These are phyloP conservation scores for Botrytis fabae DNA, from an alignment of 2,329 filamentous ascomycete genomes.

Conservation along the genomic window DNA sequence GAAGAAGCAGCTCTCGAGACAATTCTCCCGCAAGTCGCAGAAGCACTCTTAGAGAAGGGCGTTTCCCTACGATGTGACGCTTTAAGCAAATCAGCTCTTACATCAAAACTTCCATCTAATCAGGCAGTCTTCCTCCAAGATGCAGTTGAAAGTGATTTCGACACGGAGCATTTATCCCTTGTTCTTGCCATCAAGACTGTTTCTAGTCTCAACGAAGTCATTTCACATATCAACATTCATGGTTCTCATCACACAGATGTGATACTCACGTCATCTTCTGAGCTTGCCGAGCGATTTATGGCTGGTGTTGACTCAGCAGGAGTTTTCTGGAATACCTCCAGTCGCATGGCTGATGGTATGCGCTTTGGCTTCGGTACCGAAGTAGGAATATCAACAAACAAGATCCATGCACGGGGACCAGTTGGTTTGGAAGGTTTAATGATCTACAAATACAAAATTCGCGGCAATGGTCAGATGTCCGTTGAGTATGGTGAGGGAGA, in stretches of 20 bases:
- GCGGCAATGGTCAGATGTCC: slow-evolving; percentile 80
- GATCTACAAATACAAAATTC: slow-evolving; percentile 95
- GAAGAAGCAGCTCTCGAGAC: slow-evolving; percentile 68
- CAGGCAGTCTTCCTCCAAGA: slow-evolving; percentile 57
- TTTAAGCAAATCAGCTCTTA: slow-evolving; percentile 63
- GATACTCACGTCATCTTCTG: slow-evolving; percentile 72
- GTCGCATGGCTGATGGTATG: slow-evolving; percentile 93
- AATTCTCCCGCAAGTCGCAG: slow-evolving; percentile 70
- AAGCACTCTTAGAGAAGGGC: slow-evolving; percentile 71
- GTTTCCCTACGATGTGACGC: slow-evolving; percentile 82
- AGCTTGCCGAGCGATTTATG: slow-evolving; percentile 79
- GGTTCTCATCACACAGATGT: slow-evolving; percentile 92
- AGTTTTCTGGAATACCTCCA: slow-evolving; percentile 96
- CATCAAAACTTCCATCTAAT: slow-evolving; percentile 46
- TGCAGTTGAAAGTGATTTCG: slow-evolving; percentile 70
- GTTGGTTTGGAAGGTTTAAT: slow-evolving; percentile 93
- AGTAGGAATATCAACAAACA: slow-evolving; percentile 98
- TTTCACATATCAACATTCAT: slow-evolving; percentile 87
- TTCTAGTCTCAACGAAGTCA: slow-evolving; percentile 65
- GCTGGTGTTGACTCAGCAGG: slow-evolving; percentile 82
- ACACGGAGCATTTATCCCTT: slow-evolving; percentile 87
- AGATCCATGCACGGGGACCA: slow-evolving; percentile 91
- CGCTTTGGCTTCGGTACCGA: slow-evolving; percentile 97
- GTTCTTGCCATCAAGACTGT: slow-evolving; percentile 83
- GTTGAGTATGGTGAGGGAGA: slow-evolving; percentile 69